Conservation (phyloP, 2,329 filamentous ascomycete genomes). For the Colletotrichum euphorbiae region DNA sequence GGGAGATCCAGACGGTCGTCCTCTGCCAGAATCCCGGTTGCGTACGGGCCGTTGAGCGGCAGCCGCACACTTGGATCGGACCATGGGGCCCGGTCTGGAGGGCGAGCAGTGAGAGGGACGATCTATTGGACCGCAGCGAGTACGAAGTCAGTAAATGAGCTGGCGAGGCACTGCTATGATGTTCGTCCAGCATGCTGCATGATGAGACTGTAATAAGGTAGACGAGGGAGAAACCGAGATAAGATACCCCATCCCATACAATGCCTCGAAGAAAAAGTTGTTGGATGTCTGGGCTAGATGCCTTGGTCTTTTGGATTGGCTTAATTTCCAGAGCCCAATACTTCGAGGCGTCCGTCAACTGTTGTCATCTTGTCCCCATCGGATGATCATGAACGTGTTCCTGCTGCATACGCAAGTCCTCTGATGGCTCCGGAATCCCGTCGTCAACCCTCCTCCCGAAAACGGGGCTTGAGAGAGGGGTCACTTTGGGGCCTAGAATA, state of each 20-base stretch:
- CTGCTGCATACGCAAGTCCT: background rate
- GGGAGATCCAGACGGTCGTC: slow-evolving; percentile 21
- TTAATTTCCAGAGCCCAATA: slow-evolving; percentile 3
- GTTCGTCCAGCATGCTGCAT: slow-evolving; percentile 8
- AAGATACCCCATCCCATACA: slow-evolving; percentile 7
- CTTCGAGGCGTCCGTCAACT: background rate
- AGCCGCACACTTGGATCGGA: slow-evolving; percentile 32
- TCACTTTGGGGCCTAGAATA: slow-evolving; percentile 15
- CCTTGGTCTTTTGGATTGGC: slow-evolving; percentile 5
- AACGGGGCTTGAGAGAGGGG: slow-evolving; percentile 14
- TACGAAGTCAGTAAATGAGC: slow-evolving; percentile 34
- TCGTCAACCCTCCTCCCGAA: background rate
- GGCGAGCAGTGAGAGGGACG: background rate
- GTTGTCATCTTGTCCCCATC: slow-evolving; percentile 2
- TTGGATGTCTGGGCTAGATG: background rate
- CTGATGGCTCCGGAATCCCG: background rate
- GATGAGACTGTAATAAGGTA: slow-evolving; percentile 20
- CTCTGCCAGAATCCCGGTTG: background rate
- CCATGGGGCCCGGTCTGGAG: background rate
- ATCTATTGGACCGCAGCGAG: background rate
- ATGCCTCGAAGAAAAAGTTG: background rate
- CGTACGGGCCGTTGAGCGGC: slow-evolving; percentile 33
- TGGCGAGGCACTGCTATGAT: slow-evolving; percentile 27
- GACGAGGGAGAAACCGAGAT: slow-evolving; percentile 18
- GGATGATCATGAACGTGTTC: slow-evolving; percentile 4